Conservation (phyloP, 1,284 basidiomycete genomes). For the Porodaedalea pini region DNA sequence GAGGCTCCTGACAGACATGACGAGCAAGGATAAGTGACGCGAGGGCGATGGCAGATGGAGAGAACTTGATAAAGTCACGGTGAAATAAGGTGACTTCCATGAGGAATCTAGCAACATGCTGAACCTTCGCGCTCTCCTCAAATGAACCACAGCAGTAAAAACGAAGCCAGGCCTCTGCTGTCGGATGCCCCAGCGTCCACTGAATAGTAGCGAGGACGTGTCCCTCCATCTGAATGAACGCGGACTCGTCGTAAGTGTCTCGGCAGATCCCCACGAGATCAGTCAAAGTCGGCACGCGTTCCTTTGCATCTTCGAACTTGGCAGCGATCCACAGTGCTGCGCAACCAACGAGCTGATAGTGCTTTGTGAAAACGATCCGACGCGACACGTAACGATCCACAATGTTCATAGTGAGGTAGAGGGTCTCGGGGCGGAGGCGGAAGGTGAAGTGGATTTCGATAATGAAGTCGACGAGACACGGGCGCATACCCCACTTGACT, state of each 20-base stretch:
- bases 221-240: slow-evolving; percentile 96
- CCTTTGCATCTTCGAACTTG: slow-evolving; percentile 99
- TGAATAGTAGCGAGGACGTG: slow-evolving; percentile 95
- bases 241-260: slow-evolving; percentile 92
- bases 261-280: slow-evolving; percentile 95
- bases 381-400: slow-evolving; percentile 99
- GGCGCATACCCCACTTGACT: slow-evolving; percentile 97
- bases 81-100: slow-evolving; percentile 99
- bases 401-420: slow-evolving; percentile 98
- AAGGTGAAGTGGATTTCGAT: slow-evolving; percentile 98
- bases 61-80: slow-evolving; percentile 87
- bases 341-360: slow-evolving; percentile 98
- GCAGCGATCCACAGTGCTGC: slow-evolving; percentile 98
- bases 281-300: slow-evolving; percentile 92
- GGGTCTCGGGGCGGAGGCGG: slow-evolving; percentile 93
- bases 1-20: slow-evolving; percentile 76
- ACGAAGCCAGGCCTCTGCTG: slow-evolving; percentile 95
- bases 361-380: slow-evolving; percentile 97
- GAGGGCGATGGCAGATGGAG: slow-evolving; percentile 83
- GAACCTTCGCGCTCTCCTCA: slow-evolving; percentile 83
- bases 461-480: slow-evolving; percentile 97
- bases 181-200: slow-evolving; percentile 97
- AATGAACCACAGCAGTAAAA: slow-evolving; percentile 67
- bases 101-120: slow-evolving; percentile 93
- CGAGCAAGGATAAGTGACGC: slow-evolving; percentile 88